Conservation (phyloP, 495 filamentous ascomycete genomes). For the Rhizodiscina lignyota region DNA sequence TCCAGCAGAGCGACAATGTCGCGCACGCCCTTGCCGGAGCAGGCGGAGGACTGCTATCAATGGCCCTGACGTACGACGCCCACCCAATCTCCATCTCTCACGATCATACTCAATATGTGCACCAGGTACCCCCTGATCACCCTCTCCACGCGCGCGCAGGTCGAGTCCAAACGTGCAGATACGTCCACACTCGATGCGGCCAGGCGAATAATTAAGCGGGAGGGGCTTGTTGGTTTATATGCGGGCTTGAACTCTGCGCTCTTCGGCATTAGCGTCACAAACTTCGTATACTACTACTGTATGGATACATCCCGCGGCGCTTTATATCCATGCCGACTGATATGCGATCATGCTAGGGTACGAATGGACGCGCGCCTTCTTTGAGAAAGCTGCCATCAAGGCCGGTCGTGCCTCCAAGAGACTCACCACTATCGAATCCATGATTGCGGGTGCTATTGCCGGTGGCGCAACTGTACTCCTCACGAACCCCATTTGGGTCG, state of each 20-base stretch:
- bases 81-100: constrained; percentile 2
- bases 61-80: constrained; percentile 66
- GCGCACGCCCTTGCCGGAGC: constrained; percentile 78
- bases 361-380: constrained; percentile 85
- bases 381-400: constrained; percentile 63
- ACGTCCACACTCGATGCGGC: constrained; percentile 66
- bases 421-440: constrained; percentile 76
- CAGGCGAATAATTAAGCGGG: constrained; percentile 74
- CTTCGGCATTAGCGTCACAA: constrained; percentile 95
- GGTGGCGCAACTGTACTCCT: constrained; percentile 85
- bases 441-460: constrained; percentile 90
- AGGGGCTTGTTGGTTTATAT: constrained; percentile 77
- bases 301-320: background rate
- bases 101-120: constrained; percentile 6
- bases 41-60: constrained; percentile 80
- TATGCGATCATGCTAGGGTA: constrained; percentile 39
- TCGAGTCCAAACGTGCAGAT: constrained; percentile 86
- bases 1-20: constrained; percentile 75
- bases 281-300: constrained; percentile 99
- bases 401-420: constrained; percentile 64
- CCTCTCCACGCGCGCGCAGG: constrained; percentile 91
- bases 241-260: constrained; percentile 78
- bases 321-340: background rate
- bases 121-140: constrained; percentile 86
- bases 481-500: constrained; percentile 97